Percentiles rank a stretch among this genome's conserved stretches.
phyloP scores from a whole-genome alignment of 2,329 filamentous ascomycete genomes.

The Westerdykella aurantiaca region DNA sequence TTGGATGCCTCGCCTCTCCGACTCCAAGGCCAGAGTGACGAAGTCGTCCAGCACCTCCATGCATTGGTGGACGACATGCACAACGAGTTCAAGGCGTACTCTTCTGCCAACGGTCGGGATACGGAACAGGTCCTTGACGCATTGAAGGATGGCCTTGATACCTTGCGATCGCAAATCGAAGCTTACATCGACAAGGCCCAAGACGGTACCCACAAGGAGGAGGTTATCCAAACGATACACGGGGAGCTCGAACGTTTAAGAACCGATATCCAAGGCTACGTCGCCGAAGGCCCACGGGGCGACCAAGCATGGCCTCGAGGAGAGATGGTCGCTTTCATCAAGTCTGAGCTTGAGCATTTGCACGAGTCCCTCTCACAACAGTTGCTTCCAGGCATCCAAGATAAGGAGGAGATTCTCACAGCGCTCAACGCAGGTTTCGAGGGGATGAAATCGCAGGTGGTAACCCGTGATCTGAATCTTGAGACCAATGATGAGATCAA shows the following conservation, averaged over 20 bases:
- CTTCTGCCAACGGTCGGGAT: conserved; percentile 70
- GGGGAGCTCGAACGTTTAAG: conserved; percentile 61
- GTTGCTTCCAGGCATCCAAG: conserved; percentile 26
- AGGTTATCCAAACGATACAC: conserved; percentile 66
- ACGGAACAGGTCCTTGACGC: conserved; percentile 86
- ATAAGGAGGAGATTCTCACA: conserved; percentile 37
- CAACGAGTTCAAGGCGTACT: conserved; percentile 68
- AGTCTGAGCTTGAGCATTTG: conserved; percentile 55
- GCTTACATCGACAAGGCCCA: conserved; percentile 68
- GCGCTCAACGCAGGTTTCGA: conserved; percentile 38
- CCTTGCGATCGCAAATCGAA: conserved; percentile 73
- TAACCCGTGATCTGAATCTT: conserved; percentile 30
- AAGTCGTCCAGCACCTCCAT: conserved; percentile 56
- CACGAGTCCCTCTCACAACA: conserved; percentile 53
- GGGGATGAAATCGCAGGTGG: conserved; percentile 39
- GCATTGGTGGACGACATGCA: conserved; percentile 57
- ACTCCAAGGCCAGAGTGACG: conserved; percentile 51
- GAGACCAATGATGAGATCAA: conserved; percentile 46
- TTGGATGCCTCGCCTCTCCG: conserved; percentile 44
- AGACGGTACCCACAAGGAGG: conserved; percentile 66
- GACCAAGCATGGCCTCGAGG: conserved; percentile 38
- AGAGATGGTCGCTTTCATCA: conserved; percentile 48
- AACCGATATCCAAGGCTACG: conserved; percentile 52
- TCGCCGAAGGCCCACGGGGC: conserved; percentile 39
- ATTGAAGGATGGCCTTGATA: conserved; percentile 80